Base-by-base conservation (phyloP, 1,284 basidiomycete species). In the Pyrrhoderma lamaoense region DNA sequence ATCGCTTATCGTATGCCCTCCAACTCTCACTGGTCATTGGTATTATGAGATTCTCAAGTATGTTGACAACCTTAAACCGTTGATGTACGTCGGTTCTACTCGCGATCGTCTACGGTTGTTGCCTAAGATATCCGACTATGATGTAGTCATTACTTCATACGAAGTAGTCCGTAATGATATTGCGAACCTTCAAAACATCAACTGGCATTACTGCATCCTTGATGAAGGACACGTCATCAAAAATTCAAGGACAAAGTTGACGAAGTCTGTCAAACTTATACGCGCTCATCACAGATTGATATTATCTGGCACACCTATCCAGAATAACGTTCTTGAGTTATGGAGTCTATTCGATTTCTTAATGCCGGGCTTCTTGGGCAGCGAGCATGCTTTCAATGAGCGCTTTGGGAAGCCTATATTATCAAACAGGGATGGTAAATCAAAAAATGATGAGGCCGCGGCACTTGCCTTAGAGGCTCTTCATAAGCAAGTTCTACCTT, bases 191-290 rank as follows among this genome's bases (percentile, higher is more conserved):
- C 77, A 85, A 58, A 75, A 77, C 47, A 66, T 89, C 56, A 79
- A 85, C 59, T 99, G 93, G 92, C 77, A 96, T 47, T 99, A 98
- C 67, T 98, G 94, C 69, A 88, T 99, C 42, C 78, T 99, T 44
- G 96, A 99, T 65, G 96, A 99, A 70, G 96, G 96, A 0, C 96
- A 99, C 67, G 82, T 98, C 59, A 99, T 99, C 72, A 98, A 98
- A 75, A 98, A 97, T 62, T 85, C 92, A 21, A 97, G 95, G 72
- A 98, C 96, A 23, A 99, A 99, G 68, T 78, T 99, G 45, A 94
- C 95, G 0, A 93, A 94, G 65, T 93, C 96, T 0, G 91, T 99
- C 59, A 99, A 99, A 70, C 80, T 76, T 59, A 79, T 99, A 47
- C 80, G 80, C 48, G 90, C 95, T 1, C 85, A 95, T 58, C 96